These are phyloP conservation scores for Microdochium bolleyi DNA, from an alignment of 2,329 filamentous ascomycete species.

Conservation along the genomic window DNA sequence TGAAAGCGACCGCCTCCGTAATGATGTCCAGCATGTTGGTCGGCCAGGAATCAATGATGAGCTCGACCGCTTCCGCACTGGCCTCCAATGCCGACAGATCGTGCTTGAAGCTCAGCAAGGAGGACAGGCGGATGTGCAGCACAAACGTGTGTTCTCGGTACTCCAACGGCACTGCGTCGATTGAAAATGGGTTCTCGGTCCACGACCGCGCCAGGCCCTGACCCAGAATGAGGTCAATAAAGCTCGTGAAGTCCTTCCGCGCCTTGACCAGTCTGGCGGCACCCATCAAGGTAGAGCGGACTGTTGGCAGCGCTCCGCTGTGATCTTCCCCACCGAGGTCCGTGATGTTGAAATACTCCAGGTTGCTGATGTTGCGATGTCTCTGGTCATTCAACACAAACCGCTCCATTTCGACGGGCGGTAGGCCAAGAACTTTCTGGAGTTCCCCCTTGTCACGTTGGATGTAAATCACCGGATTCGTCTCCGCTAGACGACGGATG, in stretches of 20 bases:
- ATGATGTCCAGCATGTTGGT: conserved; percentile 38
- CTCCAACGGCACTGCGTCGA: conserved; percentile 50
- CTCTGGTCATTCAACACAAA: conserved; percentile 47
- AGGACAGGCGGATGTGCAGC: conserved; percentile 52
- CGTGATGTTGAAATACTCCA: conserved; percentile 65
- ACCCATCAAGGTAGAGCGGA: conserved; percentile 36
- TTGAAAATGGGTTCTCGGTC: conserved; percentile 52
- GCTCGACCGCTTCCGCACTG: conserved; percentile 50
- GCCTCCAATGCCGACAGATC: conserved; percentile 47
- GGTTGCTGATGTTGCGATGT: conserved; percentile 57
- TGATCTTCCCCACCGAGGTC: conserved; percentile 27
- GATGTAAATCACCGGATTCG: conserved; percentile 63
- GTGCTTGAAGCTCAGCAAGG: conserved; percentile 42
- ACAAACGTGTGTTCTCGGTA: conserved; percentile 52
- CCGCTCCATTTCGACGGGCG: conserved; percentile 40
- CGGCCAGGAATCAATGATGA: conserved; percentile 51
- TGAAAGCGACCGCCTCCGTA: conserved; percentile 46
- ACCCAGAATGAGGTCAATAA: conserved; percentile 50
- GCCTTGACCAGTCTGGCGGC: conserved; percentile 50
- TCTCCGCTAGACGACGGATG: conserved; percentile 50
- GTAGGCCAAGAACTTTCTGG: conserved; percentile 43
- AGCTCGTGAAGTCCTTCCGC: conserved; percentile 52
- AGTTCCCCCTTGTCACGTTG: conserved; percentile 58
- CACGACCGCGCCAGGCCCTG: conserved; percentile 41
- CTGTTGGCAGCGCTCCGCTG: conserved; percentile 19